These are phyloP conservation scores for Odonthalia washingtoniensis DNA, from an alignment of 31 red algal species.

Conservation along the genomic window DNA sequence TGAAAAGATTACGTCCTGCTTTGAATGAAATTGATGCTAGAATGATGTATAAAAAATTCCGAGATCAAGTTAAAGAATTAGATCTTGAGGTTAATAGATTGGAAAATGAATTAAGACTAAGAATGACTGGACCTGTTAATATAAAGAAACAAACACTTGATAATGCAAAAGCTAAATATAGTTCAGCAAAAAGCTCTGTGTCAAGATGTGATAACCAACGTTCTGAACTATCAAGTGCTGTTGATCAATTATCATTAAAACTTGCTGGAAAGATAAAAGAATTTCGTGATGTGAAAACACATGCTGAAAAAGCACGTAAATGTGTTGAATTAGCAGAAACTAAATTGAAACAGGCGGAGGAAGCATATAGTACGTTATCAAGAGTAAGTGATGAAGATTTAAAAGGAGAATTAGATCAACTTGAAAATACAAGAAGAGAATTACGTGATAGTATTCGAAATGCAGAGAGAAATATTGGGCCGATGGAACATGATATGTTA, in stretches of 20 bases:
- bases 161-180: conserved; percentile 32
- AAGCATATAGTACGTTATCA: background rate
- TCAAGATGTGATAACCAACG: background rate
- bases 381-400: background rate
- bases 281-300: conserved; percentile 26
- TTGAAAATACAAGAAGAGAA: background rate
- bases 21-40: conserved; percentile 35
- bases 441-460: background rate
- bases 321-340: conserved; percentile 17
- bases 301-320: conserved; percentile 15
- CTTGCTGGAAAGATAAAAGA: conserved; percentile 6
- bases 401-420: background rate
- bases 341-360: conserved; percentile 18
- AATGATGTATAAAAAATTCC: conserved; percentile 10
- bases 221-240: background rate
- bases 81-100: conserved; percentile 22
- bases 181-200: conserved; percentile 25
- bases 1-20: conserved; percentile 30
- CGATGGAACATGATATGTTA: background rate
- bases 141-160: conserved; percentile 45
- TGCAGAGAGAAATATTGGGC: background rate
- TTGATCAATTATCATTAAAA: conserved; percentile 6
- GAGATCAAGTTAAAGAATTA: conserved; percentile 24
- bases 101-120: conserved; percentile 17
- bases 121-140: conserved; percentile 46